Base-by-base conservation (phyloP, 805 yeast species). In the Danielia oregonensis region DNA sequence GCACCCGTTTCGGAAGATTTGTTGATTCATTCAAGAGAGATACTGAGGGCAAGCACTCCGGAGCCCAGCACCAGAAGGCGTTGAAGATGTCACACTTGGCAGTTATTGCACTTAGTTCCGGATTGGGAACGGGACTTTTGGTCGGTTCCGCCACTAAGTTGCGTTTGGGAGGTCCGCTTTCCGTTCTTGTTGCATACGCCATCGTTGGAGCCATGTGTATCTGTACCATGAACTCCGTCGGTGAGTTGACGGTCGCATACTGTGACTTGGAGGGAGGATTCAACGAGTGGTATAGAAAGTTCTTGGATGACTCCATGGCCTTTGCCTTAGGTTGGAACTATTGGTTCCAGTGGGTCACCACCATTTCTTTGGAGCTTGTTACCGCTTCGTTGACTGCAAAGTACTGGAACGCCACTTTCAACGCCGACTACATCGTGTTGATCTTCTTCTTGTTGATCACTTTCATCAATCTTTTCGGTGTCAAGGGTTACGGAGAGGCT, bases 171-270 rank as follows among this genome's bases (percentile, higher is more conserved):
- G 60, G 60, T 2, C 60, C 60, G 2, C 43, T 49, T 6, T 43
- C 54, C 22, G 41, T 54, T 7, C 37, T 54, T 24, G 39, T 54
- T 13, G 57, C 55, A 11, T 54, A 54, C 35, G 43, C 49, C 27
- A 41, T 54, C 17, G 50, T 49, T 21, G 57, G 58, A 11, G 37
- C 44, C 34, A 54, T 54, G 58, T 52, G 57, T 41, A 44, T 54
- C 16, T 47, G 49, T 15, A 64, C 70, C 26, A 55, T 65, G 42
- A 65, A 55, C 43, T 59, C 68, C 10, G 67, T 67, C 21, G 72
- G 70, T 11, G 71, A 67, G 57, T 55, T 80, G 63, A 81, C 85
- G 1, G 79, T 78, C 33, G 70, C 75, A 11, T 81, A 76, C 47
- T 62, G 76, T 25, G 65, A 68, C 23, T 60, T 80, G 33, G 65